These are phyloP conservation scores for Pleodorina starrii DNA, from an alignment of 139 green algal genomes.

Conservation along the genomic window DNA sequence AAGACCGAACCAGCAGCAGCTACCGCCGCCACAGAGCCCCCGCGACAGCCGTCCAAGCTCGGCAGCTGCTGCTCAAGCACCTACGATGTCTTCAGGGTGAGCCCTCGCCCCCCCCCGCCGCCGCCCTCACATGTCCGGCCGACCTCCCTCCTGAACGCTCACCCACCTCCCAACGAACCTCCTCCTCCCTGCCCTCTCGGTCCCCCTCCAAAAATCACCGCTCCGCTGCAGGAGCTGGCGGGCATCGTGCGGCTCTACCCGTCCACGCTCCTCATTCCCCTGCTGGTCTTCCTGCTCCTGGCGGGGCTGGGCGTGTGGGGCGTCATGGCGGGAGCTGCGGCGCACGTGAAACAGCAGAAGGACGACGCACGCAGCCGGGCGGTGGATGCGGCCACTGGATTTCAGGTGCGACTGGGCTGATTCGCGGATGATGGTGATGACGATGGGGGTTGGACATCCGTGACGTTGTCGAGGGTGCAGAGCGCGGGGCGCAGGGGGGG, in stretches of 20 bases:
- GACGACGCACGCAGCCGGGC: conserved; percentile 17
- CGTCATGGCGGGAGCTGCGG: neutral
- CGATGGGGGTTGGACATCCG: too few species aligned
- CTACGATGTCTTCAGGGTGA: neutral
- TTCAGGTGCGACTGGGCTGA: conserved; percentile 48
- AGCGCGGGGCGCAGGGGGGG: too few species aligned
- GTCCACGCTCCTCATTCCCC: neutral
- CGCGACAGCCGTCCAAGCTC: neutral
- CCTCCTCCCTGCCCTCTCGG: too few species aligned
- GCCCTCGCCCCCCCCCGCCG: too few species aligned
- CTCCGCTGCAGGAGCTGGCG: neutral
- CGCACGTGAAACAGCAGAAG: neutral
- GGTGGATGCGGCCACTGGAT: conserved; percentile 27
- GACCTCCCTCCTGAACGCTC: too few species aligned
- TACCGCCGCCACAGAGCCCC: too few species aligned
- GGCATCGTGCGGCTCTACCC: conserved; percentile 29
- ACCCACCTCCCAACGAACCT: too few species aligned
- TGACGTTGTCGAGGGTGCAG: too few species aligned
- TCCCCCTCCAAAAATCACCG: too few species aligned
- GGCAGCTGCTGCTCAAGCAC: neutral
- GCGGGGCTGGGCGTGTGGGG: conserved; percentile 34
- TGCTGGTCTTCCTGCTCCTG: conserved; percentile 5
- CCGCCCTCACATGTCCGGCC: too few species aligned
- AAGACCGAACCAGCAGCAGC: neutral
- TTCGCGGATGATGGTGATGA: too few species aligned